Percentiles rank a stretch among this genome's conserved stretches.
These are phyloP conservation scores for Carex arenaria DNA, from an alignment of 202 grass and related monocot genomes.

Conservation along the genomic window DNA sequence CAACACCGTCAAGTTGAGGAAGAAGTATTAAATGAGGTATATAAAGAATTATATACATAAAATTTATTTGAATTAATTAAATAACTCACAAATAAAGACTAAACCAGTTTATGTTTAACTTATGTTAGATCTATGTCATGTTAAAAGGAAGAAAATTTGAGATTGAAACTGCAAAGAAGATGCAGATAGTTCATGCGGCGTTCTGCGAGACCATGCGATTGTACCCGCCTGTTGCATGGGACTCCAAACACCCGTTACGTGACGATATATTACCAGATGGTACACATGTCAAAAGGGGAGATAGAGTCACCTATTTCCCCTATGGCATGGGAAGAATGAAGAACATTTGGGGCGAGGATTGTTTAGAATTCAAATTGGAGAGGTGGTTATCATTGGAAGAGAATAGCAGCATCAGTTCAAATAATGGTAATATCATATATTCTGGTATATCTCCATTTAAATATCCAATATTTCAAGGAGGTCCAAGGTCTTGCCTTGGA, in stretches of 20 bases:
- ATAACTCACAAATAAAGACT: background rate
- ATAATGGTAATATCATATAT: background rate
- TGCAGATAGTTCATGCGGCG: slow-evolving; percentile 73
- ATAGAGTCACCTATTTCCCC: slow-evolving; percentile 87
- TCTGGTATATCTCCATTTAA: slow-evolving; percentile 66
- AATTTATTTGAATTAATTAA: background rate
- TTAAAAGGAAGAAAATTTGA: slow-evolving; percentile 22
- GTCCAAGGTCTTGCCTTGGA: slow-evolving; percentile 77
- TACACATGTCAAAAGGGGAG: slow-evolving; percentile 43
- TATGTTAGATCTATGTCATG: slow-evolving; percentile 9
- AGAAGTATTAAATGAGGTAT: slow-evolving; percentile 34
- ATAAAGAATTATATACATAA: background rate
- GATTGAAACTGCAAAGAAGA: slow-evolving; percentile 30
- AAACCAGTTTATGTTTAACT: background rate
- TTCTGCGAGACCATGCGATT: slow-evolving; percentile 86
- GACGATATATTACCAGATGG: slow-evolving; percentile 79
- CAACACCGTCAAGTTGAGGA: slow-evolving; percentile 49
- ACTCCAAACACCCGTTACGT: slow-evolving; percentile 67
- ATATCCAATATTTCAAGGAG: slow-evolving; percentile 83
- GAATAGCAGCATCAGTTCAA: background rate
- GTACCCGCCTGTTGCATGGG: slow-evolving; percentile 85
- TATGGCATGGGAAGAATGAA: slow-evolving; percentile 95
- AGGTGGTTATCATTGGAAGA: slow-evolving; percentile 45
- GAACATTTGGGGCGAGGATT: slow-evolving; percentile 62
- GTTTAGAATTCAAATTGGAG: slow-evolving; percentile 42